Evolutionary conservation across 495 filamentous ascomycete genomes (phyloP), one percentile per base, ranked within the genome.

Genomic region (Penicillium taxi): DNA sequence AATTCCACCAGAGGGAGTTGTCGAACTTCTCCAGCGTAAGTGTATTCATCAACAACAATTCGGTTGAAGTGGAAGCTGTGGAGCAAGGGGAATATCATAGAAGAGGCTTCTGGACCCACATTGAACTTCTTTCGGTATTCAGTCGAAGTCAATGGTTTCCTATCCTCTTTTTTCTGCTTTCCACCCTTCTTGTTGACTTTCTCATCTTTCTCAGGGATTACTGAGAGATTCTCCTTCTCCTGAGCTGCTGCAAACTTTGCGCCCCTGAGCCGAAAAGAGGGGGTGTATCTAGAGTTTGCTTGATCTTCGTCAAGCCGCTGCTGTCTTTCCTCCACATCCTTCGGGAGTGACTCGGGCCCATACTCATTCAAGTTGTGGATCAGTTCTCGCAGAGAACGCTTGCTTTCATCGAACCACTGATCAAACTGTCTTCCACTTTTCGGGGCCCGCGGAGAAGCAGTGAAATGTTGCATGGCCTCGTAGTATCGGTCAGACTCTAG

Each of bases 31-130:
- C 67, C 58, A 23, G 67, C 52, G 45, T 82, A 81, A 1, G 77
- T 75, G 52, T 74, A 85, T 36, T 86, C 82, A 47, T 86, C 82
- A 28, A 83, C 68, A 3, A 86, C 65, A 9, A 84, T 44, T 1
- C 82, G 73, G 34, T 73, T 66, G 45, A 74, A 86, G 8, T 56
- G 58, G 55, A 78, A 84, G 36, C 68, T 67, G 36, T 84, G 78
- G 2, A 85, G 44, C 0, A 69, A 48, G 4, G 71, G 63, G 2
- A 21, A 32, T 35, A 39, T 50, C 26, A 66, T 44, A 25, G 41
- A 8, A 28, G 37, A 48, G 55, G 23, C 24, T 23, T 38, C 30
- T 8, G 26, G 16, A 16, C 7, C 15, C 14, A 64, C 58, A 9
- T 47, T 47, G 50, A 64, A 61, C 5, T 34, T 34, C 21, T 51